A percentile compares a stretch with the other conserved stretches of the same genome.
phyloP scores from a whole-genome alignment of 257 asterid genomes.

The Solanum sitiens region DNA sequence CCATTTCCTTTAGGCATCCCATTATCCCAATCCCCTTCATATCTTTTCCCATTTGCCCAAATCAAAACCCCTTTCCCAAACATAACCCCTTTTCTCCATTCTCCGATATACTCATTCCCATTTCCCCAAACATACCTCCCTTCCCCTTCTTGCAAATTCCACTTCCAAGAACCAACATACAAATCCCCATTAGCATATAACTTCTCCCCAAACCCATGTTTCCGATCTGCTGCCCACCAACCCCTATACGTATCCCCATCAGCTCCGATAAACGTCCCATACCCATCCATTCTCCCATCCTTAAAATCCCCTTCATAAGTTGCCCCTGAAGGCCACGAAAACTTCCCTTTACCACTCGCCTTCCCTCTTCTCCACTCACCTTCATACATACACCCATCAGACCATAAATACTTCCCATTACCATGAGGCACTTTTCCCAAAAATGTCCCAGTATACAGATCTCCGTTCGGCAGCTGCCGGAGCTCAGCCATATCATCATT shows the following conservation, averaged over 20 bases:
- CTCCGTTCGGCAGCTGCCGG: neutral
- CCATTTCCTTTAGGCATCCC: constrained; percentile 14
- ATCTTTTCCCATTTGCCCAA: constrained; percentile 17
- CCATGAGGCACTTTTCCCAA: constrained; percentile 2
- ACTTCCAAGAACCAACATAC: constrained; percentile 8
- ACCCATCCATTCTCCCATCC: constrained; percentile 11
- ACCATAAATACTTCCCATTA: constrained; percentile 8
- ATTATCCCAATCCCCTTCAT: constrained; percentile 16
- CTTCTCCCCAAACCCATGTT: constrained; percentile 10
- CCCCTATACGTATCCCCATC: constrained; percentile 7
- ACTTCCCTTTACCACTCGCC: constrained; percentile 7
- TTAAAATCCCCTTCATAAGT: constrained; percentile 9
- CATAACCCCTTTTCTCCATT: constrained; percentile 16
- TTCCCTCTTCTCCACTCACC: constrained; percentile 8
- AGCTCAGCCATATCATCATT: neutral
- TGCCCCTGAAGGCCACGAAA: constrained; percentile 11
- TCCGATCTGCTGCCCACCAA: neutral
- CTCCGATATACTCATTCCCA: constrained; percentile 17
- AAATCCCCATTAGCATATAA: constrained; percentile 9
- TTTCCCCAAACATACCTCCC: constrained; percentile 10
- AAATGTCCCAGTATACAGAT: constrained; percentile 1
- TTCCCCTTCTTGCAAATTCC: constrained; percentile 13
- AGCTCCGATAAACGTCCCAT: constrained; percentile 5
- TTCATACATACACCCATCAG: constrained; percentile 11
- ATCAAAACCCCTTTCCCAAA: constrained; percentile 13